A percentile compares a stretch with the other conserved stretches of the same genome.
Evolutionary conservation across 169 alveolate genomes (phyloP).

Genomic region (Theileria orientalis): DNA sequence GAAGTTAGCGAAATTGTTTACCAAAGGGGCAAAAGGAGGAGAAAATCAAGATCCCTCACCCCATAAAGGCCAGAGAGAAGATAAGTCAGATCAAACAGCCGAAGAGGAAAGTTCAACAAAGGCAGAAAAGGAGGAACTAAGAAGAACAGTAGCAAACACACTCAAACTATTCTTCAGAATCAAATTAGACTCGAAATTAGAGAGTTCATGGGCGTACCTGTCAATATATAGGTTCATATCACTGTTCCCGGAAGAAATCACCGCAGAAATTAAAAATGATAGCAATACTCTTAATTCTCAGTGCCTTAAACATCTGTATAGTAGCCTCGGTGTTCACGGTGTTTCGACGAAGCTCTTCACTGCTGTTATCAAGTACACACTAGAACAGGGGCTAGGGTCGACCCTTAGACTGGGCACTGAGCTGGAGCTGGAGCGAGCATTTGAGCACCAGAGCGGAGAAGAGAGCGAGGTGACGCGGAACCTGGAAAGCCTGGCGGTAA

Average conservation of each 20-base stretch:
- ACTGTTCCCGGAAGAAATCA: neutral
- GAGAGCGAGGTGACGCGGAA: neutral
- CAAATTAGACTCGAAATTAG: neutral
- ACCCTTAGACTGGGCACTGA: neutral
- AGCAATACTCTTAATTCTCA: neutral
- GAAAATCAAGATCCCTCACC: neutral
- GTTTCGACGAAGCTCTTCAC: constrained; percentile 3
- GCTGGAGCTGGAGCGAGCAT: neutral
- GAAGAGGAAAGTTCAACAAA: neutral
- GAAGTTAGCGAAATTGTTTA: neutral
- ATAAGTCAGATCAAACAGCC: neutral
- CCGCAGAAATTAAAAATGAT: neutral
- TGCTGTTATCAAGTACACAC: neutral
- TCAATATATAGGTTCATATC: neutral
- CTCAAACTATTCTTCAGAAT: neutral
- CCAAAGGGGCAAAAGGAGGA: neutral
- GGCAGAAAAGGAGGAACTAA: neutral
- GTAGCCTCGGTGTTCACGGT: constrained; percentile 4
- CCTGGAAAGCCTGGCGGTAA: neutral
- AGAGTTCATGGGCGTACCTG: neutral
- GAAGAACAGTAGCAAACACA: neutral
- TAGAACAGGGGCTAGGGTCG: neutral
- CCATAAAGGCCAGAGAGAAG: neutral
- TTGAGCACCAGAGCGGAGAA: neutral
- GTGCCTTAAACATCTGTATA: neutral